Conservation (phyloP, 768 basidiomycete genomes). For the Pulveroboletus ravenelii region DNA sequence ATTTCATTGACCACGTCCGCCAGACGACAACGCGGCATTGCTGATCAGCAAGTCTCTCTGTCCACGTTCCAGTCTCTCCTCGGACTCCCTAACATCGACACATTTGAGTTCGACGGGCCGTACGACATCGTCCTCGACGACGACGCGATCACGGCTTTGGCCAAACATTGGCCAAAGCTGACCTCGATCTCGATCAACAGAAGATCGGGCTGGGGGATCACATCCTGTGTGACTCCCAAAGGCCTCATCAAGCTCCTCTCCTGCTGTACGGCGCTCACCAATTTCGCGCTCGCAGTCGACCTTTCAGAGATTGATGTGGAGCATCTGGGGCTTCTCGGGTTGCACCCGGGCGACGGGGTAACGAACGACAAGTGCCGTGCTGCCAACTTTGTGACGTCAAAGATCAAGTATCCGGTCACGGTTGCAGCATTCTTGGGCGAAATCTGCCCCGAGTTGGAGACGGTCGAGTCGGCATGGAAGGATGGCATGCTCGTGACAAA, state of each 20-base stretch:
- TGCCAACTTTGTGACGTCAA: constrained; percentile 21
- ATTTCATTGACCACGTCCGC: constrained; percentile 10
- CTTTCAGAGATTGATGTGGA: constrained; percentile 15
- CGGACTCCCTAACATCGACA: constrained; percentile 4
- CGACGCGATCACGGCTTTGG: constrained; percentile 12
- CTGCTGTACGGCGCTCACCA: constrained; percentile 4
- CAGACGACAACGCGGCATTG: not conserved
- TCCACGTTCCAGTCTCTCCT: constrained; percentile 20
- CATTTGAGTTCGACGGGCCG: constrained; percentile 15
- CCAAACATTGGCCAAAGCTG: constrained; percentile 21
- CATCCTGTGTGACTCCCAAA: constrained; percentile 15
- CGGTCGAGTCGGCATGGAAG: constrained; percentile 14
- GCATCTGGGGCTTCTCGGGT: not conserved
- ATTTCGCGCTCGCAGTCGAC: constrained; percentile 20
- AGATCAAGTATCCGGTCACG: constrained; percentile 13
- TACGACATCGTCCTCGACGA: constrained; percentile 22
- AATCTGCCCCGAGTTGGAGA: constrained; percentile 16
- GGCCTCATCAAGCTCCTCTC: constrained; percentile 22
- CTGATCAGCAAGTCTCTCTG: constrained; percentile 6
- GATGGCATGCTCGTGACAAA: not conserved
- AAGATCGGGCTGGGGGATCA: constrained; percentile 16
- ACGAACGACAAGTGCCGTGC: constrained; percentile 3
- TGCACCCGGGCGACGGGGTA: constrained; percentile 10
- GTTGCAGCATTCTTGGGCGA: constrained; percentile 27
- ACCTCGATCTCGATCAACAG: constrained; percentile 14